Base-by-base conservation (phyloP, 495 filamentous ascomycete genomes). In the Penicillium crystallinum region DNA sequence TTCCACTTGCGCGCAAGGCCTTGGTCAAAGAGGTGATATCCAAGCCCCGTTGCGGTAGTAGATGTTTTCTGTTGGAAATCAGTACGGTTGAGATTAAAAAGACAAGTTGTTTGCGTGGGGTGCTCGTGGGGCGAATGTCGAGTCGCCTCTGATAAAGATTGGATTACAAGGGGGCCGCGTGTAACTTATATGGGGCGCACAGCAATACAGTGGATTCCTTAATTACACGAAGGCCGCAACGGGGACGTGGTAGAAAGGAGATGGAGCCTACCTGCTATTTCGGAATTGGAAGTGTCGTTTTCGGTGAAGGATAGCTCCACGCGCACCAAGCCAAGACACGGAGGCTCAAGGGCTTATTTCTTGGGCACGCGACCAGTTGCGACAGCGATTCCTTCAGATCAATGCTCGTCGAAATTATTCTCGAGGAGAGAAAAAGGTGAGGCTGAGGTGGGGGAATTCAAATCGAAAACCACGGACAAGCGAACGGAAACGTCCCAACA, bases 211-310 rank as follows among this genome's bases (percentile, higher is more conserved):
- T 57, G 17, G 12, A 44, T 38, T 46, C 37, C 48, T 31, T 50
- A 42, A 46, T 22, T 55, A 58, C 45, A 56, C 30, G 35, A 40
- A 23, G 11, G 30, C 27, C 35, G 22, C 41, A 29, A 39, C 47
- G 45, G 44, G 42, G 21, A 58, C 17, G 42, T 19, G 37, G 17
- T 34, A 29, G 47, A 36, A 56, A 41, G 14, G 47, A 38, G 35
- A 40, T 45, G 30, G 18, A 21, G 56, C 71, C 66, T 70, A 74
- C 71, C 71, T 69, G 63, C 56, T 55, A 61, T 39, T 56, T 69
- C 66, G 54, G 56, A 47, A 36, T 56, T 58, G 15, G 54, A 49
- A 37, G 31, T 46, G 49, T 53, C 47, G 41, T 61, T 59, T 47
- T 66, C 67, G 53, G 65, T 62, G 59, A 69, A 59, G 39, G 68